These are phyloP conservation scores for Neurospora crassa DNA, from an alignment of 2,329 filamentous ascomycete genomes.

Conservation along the genomic window DNA sequence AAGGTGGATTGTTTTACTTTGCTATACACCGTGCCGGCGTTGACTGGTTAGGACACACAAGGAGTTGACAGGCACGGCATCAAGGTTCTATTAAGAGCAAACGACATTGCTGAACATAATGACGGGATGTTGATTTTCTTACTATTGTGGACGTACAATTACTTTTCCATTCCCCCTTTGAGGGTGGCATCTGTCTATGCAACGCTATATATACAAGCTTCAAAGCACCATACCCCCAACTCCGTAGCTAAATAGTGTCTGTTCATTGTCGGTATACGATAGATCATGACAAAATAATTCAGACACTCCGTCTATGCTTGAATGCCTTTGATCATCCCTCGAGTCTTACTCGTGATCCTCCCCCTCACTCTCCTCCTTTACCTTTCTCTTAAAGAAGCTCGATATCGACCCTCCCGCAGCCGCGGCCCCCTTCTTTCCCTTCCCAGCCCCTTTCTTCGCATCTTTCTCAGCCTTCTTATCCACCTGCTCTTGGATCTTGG, in stretches of 20 bases:
- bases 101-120: not conserved
- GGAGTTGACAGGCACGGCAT: not conserved
- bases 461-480: slow-evolving; percentile 62
- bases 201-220: not conserved
- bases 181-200: not conserved
- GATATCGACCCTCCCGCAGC: slow-evolving; percentile 15
- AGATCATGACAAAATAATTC: not conserved
- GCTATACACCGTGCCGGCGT: not conserved
- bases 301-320: not conserved
- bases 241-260: not conserved
- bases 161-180: not conserved
- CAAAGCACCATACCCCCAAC: not conserved
- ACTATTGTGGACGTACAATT: not conserved
- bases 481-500: slow-evolving; percentile 68
- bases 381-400: slow-evolving; percentile 18
- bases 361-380: slow-evolving; percentile 16
- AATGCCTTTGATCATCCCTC: slow-evolving; percentile 5
- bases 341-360: slow-evolving; percentile 11
- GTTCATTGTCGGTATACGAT: not conserved
- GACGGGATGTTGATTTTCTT: not conserved
- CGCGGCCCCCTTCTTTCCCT: slow-evolving; percentile 23
- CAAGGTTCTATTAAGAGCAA: not conserved
- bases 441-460: slow-evolving; percentile 31
- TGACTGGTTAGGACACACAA: not conserved
- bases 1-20: not conserved